phyloP scores from a whole-genome alignment of 495 filamentous ascomycete genomes.

The Penicillium verhagenii region DNA sequence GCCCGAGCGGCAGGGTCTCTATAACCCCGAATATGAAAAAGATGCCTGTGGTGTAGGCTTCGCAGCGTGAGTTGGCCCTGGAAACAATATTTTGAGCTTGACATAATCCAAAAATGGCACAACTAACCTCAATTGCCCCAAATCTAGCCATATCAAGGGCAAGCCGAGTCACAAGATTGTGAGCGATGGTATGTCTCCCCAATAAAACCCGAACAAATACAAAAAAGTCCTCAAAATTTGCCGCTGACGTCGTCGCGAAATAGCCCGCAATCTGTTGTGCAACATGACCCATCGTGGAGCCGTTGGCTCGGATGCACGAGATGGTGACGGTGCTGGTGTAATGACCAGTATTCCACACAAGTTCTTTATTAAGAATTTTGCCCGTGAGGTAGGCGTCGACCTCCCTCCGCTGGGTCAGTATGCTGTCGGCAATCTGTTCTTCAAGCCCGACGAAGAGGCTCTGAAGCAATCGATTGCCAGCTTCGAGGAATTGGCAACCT shows the following conservation, averaged over 20 bases:
- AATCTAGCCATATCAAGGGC: slow-evolving; percentile 89
- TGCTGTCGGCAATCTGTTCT: slow-evolving; percentile 96
- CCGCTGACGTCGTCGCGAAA: slow-evolving; percentile 17
- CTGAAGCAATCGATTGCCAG: slow-evolving; percentile 81
- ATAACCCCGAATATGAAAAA: slow-evolving; percentile 95
- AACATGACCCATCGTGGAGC: slow-evolving; percentile 99
- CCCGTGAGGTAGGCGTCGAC: slow-evolving; percentile 78
- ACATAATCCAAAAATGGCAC: not conserved
- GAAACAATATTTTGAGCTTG: not conserved
- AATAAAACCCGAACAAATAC: not conserved
- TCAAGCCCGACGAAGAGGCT: slow-evolving; percentile 90
- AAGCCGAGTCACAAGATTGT: slow-evolving; percentile 97
- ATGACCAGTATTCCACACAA: slow-evolving; percentile 99
- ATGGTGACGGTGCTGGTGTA: slow-evolving; percentile 96
- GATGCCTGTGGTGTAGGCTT: slow-evolving; percentile 99
- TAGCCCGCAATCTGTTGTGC: slow-evolving; percentile 90
- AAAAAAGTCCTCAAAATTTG: slow-evolving; percentile 1
- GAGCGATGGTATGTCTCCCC: slow-evolving; percentile 82
- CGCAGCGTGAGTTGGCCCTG: slow-evolving; percentile 71
- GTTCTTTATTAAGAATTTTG: slow-evolving; percentile 99
- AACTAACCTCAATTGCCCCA: slow-evolving; percentile 14
- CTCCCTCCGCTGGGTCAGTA: slow-evolving; percentile 91
- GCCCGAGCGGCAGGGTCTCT: slow-evolving; percentile 96
- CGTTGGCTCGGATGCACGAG: slow-evolving; percentile 94
- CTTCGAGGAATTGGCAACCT: slow-evolving; percentile 90